Conservation (phyloP, 176 grass and related monocot genomes). For the Pharus latifolius region DNA sequence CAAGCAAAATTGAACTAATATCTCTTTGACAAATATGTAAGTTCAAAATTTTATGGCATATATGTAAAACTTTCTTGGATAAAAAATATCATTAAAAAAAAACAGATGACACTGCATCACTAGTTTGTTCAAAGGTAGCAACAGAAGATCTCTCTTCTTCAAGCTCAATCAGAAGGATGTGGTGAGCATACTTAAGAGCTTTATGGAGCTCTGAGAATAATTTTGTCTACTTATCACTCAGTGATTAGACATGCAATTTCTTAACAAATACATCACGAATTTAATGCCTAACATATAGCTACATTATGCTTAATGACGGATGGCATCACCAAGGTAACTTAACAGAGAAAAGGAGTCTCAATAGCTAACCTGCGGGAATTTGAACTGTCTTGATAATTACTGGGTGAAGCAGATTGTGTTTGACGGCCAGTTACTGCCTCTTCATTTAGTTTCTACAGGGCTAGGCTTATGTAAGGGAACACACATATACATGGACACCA, state of each 20-base stretch:
- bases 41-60: neutral
- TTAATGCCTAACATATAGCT: neutral
- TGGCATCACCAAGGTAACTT: neutral
- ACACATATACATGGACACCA: neutral
- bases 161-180: too few relatives aligned
- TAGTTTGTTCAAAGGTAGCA: too few relatives aligned
- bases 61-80: neutral
- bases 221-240: neutral
- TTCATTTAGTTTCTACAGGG: conserved; percentile 89
- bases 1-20: neutral
- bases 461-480: conserved; percentile 29
- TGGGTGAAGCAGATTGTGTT: conserved; percentile 42
- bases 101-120: too few relatives aligned
- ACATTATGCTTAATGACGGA: neutral
- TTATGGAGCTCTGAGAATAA: neutral
- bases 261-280: neutral
- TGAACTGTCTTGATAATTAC: conserved; percentile 19
- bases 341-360: conserved; percentile 5
- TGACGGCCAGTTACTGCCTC: conserved; percentile 30
- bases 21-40: neutral
- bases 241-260: neutral
- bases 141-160: neutral
- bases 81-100: too few relatives aligned
- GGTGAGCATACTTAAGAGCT: neutral
- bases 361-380: conserved; percentile 35